Evolutionary conservation across 495 filamentous ascomycete species (phyloP).

Genomic region (Cercophora newfieldiana): DNA sequence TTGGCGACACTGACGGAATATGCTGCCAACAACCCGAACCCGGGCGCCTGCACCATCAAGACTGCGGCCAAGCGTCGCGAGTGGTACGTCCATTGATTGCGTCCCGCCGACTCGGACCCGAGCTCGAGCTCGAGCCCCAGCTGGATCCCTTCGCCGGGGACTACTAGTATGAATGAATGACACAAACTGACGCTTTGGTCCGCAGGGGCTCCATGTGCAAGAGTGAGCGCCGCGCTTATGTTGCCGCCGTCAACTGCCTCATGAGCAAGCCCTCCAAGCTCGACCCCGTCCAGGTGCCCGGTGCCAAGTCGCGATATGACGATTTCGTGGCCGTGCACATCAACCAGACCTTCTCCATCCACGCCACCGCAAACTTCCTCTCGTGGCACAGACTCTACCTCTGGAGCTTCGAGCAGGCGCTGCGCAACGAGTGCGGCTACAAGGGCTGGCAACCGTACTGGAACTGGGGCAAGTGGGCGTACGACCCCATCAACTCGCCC

Average conservation of each 20-base stretch:
- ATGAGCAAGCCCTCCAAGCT: conserved; percentile 28
- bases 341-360: conserved; percentile 59
- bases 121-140: too few relatives aligned
- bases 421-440: conserved; percentile 67
- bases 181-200: not conserved
- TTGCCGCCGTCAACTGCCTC: conserved; percentile 61
- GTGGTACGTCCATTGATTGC: not conserved
- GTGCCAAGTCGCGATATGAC: conserved; percentile 48
- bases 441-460: conserved; percentile 54
- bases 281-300: conserved; percentile 43
- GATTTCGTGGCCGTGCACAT: conserved; percentile 68
- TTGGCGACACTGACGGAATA: not conserved
- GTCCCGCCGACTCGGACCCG: not conserved
- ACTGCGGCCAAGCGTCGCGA: conserved; percentile 3
- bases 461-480: conserved; percentile 52
- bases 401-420: conserved; percentile 59
- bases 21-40: not conserved
- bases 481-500: conserved; percentile 47
- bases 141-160: not conserved
- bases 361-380: conserved; percentile 63
- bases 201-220: conserved; percentile 47
- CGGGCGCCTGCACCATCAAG: not conserved
- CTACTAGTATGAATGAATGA: not conserved
- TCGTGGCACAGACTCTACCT: conserved; percentile 65
- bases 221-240: conserved; percentile 55